Percentiles rank a stretch among this genome's conserved stretches.
phyloP scores from a whole-genome alignment of 306 rosid genomes.

The Luffa acutangula region DNA sequence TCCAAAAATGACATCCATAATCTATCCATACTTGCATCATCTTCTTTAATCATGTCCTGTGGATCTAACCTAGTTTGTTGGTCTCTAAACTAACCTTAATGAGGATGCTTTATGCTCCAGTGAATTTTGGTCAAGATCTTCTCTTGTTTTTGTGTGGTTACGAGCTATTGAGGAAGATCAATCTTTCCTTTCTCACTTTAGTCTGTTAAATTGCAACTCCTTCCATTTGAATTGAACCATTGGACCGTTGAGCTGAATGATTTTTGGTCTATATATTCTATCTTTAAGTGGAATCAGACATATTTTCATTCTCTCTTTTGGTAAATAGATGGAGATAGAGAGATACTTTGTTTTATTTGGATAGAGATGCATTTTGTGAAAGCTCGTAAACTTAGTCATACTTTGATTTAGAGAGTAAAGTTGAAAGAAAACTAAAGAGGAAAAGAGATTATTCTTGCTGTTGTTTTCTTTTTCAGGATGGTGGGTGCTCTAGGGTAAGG shows the following conservation, averaged over 20 bases:
- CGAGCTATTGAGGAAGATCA: background rate
- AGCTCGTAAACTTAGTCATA: background rate
- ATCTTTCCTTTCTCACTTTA: background rate
- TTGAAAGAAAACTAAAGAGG: background rate
- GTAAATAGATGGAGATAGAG: background rate
- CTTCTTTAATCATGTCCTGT: background rate
- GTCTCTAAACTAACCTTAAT: background rate
- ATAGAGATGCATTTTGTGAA: background rate
- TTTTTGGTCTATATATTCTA: background rate
- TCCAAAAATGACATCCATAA: constrained; percentile 4
- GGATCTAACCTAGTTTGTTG: background rate
- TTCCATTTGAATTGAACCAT: background rate
- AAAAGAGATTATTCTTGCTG: constrained; percentile 9
- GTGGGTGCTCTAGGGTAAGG: constrained; percentile 6
- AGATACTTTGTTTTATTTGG: background rate
- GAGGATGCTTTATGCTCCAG: constrained; percentile 1
- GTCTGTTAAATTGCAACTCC: background rate
- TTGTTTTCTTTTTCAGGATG: constrained; percentile 1
- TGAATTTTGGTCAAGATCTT: background rate
- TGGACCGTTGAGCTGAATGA: background rate
- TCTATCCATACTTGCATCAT: background rate
- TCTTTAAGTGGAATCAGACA: background rate
- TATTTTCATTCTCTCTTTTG: background rate
- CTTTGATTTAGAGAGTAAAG: background rate
- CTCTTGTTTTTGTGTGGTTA: background rate